Conservation (phyloP, 208 protist genomes). For the Trypanosoma conorhini region DNA sequence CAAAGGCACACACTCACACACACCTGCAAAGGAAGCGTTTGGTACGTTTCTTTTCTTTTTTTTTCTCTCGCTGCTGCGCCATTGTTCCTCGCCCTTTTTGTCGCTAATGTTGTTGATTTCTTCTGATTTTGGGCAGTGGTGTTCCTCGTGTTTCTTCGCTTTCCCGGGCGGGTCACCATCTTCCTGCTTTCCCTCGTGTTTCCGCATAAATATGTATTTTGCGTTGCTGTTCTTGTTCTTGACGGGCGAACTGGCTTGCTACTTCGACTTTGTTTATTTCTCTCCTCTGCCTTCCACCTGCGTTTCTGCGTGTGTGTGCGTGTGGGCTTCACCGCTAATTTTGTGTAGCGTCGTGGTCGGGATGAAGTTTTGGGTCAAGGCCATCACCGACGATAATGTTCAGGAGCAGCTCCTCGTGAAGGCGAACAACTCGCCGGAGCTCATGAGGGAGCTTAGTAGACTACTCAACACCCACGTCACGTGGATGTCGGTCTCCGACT, state of each 20-base stretch:
- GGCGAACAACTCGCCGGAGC: conserved; percentile 34
- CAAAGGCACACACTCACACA: too few species aligned
- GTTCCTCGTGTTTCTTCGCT: too few species aligned
- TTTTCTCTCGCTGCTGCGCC: neutral
- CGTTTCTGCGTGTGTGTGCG: neutral
- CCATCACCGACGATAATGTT: conserved; percentile 45
- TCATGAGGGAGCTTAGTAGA: conserved; percentile 30
- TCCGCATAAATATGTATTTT: too few species aligned
- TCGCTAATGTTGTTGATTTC: neutral
- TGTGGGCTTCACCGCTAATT: conserved; percentile 1
- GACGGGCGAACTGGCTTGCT: too few species aligned
- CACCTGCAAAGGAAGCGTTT: too few species aligned
- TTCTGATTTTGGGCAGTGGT: neutral
- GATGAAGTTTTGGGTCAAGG: conserved; percentile 79
- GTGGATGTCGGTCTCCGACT: conserved; percentile 49
- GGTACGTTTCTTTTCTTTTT: neutral
- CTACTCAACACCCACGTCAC: conserved; percentile 43
- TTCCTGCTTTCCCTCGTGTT: too few species aligned
- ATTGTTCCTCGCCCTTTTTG: neutral
- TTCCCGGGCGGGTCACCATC: too few species aligned
- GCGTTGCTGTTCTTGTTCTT: too few species aligned
- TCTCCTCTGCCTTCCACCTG: neutral
- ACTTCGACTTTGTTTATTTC: too few species aligned
- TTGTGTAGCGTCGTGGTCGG: neutral
- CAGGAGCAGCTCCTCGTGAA: conserved; percentile 67